These are phyloP conservation scores for Aspergillus arachidicola DNA, from an alignment of 2,329 filamentous ascomycete genomes.

Conservation along the genomic window DNA sequence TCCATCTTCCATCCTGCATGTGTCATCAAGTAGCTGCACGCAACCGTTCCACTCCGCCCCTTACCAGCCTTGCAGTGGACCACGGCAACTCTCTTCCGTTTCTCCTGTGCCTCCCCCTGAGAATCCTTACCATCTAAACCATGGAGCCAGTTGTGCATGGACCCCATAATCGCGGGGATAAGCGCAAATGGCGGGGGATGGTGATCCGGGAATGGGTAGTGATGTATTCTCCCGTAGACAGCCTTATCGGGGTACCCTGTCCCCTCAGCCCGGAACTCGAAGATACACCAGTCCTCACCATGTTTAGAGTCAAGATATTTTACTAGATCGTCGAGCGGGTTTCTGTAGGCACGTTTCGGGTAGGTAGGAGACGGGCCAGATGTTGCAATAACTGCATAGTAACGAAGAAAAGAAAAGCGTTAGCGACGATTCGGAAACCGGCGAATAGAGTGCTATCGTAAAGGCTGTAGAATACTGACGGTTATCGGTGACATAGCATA, in stretches of 20 bases:
- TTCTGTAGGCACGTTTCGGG: conserved; percentile 89
- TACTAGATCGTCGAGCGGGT: conserved; percentile 84
- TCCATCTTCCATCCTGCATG: conserved; percentile 73
- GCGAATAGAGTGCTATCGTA: background rate
- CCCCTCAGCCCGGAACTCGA: conserved; percentile 96
- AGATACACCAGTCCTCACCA: conserved; percentile 84
- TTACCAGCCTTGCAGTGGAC: conserved; percentile 98
- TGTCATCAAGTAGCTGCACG: conserved; percentile 85
- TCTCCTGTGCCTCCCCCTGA: conserved; percentile 28
- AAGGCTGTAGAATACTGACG: conserved; percentile 39
- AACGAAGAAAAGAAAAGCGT: background rate
- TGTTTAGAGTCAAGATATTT: conserved; percentile 86
- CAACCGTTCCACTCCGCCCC: conserved; percentile 84
- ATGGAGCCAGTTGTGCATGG: conserved; percentile 86
- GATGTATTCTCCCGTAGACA: conserved; percentile 80
- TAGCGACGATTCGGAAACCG: background rate
- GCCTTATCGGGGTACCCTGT: conserved; percentile 92
- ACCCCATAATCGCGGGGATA: conserved; percentile 84
- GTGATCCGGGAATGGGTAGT: conserved; percentile 97
- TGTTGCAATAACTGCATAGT: conserved; percentile 64
- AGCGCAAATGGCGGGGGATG: conserved; percentile 92
- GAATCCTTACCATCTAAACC: conserved; percentile 31
- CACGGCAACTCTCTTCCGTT: conserved; percentile 70
- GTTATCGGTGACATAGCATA: conserved; percentile 92
- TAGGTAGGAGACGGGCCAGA: conserved; percentile 90